A percentile compares a stretch with the other conserved stretches of the same genome.
Evolutionary conservation across 78 protist species (phyloP).

Genomic region (Dictyostelium firmibasis): DNA sequence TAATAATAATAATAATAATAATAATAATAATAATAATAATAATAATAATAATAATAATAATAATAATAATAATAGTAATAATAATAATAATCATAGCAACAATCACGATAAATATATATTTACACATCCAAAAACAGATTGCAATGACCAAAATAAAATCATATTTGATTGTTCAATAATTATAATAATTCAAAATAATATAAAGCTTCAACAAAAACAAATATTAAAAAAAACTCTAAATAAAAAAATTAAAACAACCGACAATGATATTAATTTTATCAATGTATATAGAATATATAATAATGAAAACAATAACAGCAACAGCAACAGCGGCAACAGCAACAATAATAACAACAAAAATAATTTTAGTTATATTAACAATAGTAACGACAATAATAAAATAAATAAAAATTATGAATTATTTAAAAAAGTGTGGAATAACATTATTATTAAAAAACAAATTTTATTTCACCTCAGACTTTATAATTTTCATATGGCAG

Average conservation of each 20-base stretch:
- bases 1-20: too few relatives aligned
- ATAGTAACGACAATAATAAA: too few relatives aligned
- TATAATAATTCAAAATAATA: neutral
- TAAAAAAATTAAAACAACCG: neutral
- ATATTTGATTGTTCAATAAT: neutral
- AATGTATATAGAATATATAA: neutral
- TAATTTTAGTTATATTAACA: neutral
- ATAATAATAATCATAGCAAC: neutral
- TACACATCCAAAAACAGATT: neutral
- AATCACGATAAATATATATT: neutral
- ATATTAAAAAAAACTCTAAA: neutral
- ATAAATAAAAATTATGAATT: neutral
- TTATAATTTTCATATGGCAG: neutral
- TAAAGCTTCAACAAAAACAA: neutral
- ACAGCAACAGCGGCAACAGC: too few relatives aligned
- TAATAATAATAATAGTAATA: neutral
- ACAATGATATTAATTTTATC: neutral
- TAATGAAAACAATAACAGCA: neutral
- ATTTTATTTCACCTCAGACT: neutral
- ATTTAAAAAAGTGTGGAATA: neutral
- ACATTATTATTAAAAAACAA: neutral
- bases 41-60: too few relatives aligned
- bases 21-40: too few relatives aligned
- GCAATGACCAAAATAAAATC: neutral
- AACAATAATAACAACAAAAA: neutral